Percentiles rank a stretch among this genome's conserved stretches.
Evolutionary conservation across 495 filamentous ascomycete species (phyloP).

Genomic region (Xylaria castorea): DNA sequence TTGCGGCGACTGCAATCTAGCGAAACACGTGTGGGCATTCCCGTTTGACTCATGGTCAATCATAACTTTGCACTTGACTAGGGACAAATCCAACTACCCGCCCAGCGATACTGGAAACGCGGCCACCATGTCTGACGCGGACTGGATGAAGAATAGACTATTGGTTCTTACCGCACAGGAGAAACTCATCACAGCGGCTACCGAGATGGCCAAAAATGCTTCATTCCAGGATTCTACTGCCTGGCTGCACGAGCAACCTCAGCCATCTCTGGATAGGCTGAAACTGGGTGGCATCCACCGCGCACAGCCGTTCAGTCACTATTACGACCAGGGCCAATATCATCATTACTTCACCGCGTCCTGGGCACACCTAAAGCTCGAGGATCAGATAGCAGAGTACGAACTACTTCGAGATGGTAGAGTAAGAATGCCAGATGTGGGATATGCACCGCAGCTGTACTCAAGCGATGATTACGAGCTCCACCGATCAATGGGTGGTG

Average conservation of each 20-base stretch:
- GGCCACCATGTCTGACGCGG: background rate
- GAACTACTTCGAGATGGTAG: background rate
- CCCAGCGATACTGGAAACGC: constrained; percentile 1
- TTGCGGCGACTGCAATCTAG: background rate
- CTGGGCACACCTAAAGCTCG: background rate
- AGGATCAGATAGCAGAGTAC: background rate
- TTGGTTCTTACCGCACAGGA: constrained; percentile 3
- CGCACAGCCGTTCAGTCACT: constrained; percentile 5
- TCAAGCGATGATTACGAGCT: background rate
- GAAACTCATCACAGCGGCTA: constrained; percentile 5
- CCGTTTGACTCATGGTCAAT: constrained; percentile 9
- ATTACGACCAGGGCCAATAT: constrained; percentile 5
- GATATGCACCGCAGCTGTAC: background rate
- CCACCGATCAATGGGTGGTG: background rate
- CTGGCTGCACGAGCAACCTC: background rate
- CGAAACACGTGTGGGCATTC: constrained; percentile 6
- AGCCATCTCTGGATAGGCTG: background rate
- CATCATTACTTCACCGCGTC: background rate
- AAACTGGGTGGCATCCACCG: constrained; percentile 10
- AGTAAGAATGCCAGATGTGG: constrained; percentile 2
- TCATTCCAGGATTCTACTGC: background rate
- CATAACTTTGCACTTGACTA: background rate
- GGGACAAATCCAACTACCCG: background rate
- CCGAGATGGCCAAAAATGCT: background rate
- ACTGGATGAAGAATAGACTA: constrained; percentile 4